Percentiles rank a stretch among this genome's conserved stretches.
These are phyloP conservation scores for Botryotinia globosa DNA, from an alignment of 2,329 filamentous ascomycete species.

Conservation along the genomic window DNA sequence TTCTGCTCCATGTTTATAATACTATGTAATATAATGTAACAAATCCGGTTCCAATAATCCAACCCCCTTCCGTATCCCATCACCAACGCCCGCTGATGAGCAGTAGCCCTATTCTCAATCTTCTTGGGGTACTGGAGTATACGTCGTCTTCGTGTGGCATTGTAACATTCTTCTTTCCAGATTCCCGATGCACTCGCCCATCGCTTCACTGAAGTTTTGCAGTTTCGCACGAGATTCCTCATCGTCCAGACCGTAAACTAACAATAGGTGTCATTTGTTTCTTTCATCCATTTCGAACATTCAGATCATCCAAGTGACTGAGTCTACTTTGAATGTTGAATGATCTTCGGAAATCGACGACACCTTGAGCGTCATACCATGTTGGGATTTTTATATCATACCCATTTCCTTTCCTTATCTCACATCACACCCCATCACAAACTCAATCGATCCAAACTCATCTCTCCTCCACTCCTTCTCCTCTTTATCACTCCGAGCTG, in stretches of 20 bases:
- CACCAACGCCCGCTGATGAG: background rate
- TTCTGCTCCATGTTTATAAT: background rate
- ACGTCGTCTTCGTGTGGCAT: background rate
- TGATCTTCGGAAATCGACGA: background rate
- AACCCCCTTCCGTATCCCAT: background rate
- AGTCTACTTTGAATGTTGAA: background rate
- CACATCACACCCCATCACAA: slow-evolving; percentile 48
- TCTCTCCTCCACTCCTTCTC: slow-evolving; percentile 68
- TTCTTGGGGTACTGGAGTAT: background rate
- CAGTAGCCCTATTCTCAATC: background rate
- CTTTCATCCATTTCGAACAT: background rate
- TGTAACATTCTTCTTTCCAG: background rate
- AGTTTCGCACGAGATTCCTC: background rate
- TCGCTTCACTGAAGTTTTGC: background rate
- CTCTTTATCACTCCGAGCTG: slow-evolving; percentile 73
- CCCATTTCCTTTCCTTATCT: background rate
- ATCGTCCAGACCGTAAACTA: background rate
- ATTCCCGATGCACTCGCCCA: background rate
- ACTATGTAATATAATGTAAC: background rate
- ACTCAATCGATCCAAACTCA: slow-evolving; percentile 73
- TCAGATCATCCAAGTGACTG: background rate
- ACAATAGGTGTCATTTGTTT: background rate
- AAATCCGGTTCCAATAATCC: background rate
- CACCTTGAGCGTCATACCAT: background rate
- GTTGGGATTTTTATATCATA: background rate